phyloP scores from a whole-genome alignment of 768 basidiomycete species.

The Mycena indigotica region DNA sequence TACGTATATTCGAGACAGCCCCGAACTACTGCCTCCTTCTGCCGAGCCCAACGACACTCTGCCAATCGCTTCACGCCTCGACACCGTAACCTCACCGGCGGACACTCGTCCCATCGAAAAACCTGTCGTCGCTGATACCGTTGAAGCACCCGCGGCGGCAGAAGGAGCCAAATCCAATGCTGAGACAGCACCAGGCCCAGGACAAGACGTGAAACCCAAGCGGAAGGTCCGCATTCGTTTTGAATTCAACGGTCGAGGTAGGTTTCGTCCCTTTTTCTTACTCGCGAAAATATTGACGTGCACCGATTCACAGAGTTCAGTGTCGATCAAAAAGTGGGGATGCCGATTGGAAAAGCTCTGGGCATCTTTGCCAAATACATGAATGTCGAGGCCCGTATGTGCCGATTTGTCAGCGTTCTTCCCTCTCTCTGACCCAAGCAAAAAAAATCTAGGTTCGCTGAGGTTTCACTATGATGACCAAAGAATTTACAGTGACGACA shows the following conservation, averaged over 20 bases:
- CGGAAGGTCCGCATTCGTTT: neutral
- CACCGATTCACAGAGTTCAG: neutral
- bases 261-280: neutral
- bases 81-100: neutral
- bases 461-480: slow-evolving; percentile 1
- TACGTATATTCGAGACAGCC: neutral
- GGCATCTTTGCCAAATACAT: neutral
- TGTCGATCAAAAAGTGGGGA: neutral
- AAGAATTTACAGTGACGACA: slow-evolving; percentile 1
- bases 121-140: no score
- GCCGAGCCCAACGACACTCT: neutral
- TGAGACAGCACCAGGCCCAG: neutral
- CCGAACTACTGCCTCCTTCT: neutral
- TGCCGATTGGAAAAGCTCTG: neutral
- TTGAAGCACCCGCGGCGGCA: no score
- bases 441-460: neutral
- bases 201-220: neutral
- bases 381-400: neutral
- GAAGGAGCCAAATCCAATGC: neutral
- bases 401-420: neutral
- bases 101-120: no score
- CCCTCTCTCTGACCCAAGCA: neutral
- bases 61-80: neutral
- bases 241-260: neutral
- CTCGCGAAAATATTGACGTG: neutral